A percentile compares a stretch with the other conserved stretches of the same genome.
Conservation (phyloP, 2,329 filamentous ascomycete genomes). For the Alternaria viburni region DNA sequence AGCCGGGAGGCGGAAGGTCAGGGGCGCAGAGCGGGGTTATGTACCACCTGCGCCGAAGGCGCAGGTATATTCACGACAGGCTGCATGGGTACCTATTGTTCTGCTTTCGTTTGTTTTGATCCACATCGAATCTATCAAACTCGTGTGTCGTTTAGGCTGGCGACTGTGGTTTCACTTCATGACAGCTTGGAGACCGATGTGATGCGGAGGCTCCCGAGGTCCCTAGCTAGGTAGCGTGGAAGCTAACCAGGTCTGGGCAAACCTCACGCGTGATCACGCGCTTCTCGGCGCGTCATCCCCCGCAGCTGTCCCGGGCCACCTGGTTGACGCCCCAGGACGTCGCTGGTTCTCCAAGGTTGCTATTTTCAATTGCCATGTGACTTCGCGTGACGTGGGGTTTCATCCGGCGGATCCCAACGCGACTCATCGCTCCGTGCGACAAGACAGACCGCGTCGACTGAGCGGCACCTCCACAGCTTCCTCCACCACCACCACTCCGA, state of each 20-base stretch:
- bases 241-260: not conserved
- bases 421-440: not conserved
- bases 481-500: not conserved
- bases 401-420: not conserved
- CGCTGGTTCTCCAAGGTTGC: not conserved
- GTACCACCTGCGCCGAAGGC: not conserved
- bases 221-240: not conserved
- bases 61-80: not conserved
- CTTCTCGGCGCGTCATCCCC: not conserved
- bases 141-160: not conserved
- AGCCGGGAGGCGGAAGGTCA: not conserved
- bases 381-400: not conserved
- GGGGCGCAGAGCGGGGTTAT: not conserved
- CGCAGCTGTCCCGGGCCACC: not conserved
- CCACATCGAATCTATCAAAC: not conserved
- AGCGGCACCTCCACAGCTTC: not conserved
- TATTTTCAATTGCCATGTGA: not conserved
- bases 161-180: not conserved
- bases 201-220: not conserved
- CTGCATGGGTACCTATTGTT: not conserved
- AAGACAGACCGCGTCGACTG: not conserved
- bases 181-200: not conserved
- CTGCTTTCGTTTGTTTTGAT: not conserved
- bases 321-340: not conserved
- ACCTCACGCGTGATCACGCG: not conserved